Conservation (phyloP, 768 basidiomycete species). For the Amanita polypyramis region DNA sequence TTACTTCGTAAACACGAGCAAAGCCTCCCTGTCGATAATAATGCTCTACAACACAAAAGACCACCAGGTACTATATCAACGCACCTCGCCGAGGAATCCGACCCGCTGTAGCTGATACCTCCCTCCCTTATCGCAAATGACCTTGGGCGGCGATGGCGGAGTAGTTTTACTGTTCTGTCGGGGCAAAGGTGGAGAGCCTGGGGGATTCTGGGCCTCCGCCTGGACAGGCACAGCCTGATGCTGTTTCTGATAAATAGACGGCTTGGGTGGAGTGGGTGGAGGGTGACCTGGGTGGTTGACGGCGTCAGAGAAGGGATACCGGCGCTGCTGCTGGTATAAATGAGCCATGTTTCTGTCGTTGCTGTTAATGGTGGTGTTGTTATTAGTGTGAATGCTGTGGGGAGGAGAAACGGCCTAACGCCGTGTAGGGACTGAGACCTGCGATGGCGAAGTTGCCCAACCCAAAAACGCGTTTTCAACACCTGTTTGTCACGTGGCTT, state of each 20-base stretch:
- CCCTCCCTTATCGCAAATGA: constrained; percentile 58
- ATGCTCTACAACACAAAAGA: constrained; percentile 16
- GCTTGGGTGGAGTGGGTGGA: constrained; percentile 4
- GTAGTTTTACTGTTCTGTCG: constrained; percentile 76
- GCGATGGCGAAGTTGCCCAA: not conserved
- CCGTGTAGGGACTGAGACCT: constrained; percentile 2
- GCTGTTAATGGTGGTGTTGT: not conserved
- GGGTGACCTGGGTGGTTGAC: constrained; percentile 19
- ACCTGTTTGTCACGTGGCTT: not conserved
- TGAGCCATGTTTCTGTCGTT: too few species aligned
- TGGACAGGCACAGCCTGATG: constrained; percentile 13
- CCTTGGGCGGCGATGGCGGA: constrained; percentile 70
- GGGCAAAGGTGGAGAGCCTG: constrained; percentile 57
- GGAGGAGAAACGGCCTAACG: constrained; percentile 6
- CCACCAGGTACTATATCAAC: not conserved
- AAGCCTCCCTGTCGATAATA: constrained; percentile 60
- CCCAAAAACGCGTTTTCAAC: constrained; percentile 8
- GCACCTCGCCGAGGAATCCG: constrained; percentile 83
- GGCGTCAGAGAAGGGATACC: constrained; percentile 20
- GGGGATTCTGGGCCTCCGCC: constrained; percentile 27
- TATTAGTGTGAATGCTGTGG: constrained; percentile 12
- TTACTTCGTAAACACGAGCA: constrained; percentile 93
- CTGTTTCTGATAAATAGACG: constrained; percentile 6
- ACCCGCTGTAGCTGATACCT: constrained; percentile 54
- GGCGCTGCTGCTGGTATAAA: constrained; percentile 4